Conservation (phyloP, 2,329 filamentous ascomycete genomes). For the Penicillium sp. region DNA sequence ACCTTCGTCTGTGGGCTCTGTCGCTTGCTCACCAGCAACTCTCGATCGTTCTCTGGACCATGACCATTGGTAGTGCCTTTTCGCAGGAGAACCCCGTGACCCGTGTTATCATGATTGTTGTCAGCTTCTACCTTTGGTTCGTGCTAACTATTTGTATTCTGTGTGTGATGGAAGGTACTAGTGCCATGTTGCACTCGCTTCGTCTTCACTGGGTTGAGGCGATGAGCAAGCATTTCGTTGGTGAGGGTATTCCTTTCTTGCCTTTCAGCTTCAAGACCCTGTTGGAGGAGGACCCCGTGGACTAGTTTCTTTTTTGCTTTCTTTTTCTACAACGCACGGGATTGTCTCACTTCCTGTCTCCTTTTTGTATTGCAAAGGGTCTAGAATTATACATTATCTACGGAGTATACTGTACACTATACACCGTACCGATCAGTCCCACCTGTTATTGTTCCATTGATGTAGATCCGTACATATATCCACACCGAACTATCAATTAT, state of each 20-base stretch:
- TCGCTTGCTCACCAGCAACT: conserved; percentile 98
- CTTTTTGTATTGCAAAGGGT: conserved; percentile 9
- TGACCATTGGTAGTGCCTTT: conserved; percentile 84
- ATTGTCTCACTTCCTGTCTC: background rate
- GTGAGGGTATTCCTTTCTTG: conserved; percentile 79
- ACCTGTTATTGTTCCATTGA: conserved; percentile 1
- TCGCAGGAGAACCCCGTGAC: conserved; percentile 57
- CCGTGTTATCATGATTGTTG: conserved; percentile 77
- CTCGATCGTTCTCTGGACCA: conserved; percentile 90
- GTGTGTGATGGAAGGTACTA: conserved; percentile 93
- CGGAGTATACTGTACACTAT: background rate
- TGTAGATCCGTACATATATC: background rate
- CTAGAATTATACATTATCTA: conserved; percentile 10
- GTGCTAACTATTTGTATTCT: conserved; percentile 74
- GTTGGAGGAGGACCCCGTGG: conserved; percentile 71
- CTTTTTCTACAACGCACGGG: background rate
- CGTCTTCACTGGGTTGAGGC: conserved; percentile 95
- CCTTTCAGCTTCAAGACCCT: conserved; percentile 85
- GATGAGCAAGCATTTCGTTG: conserved; percentile 96
- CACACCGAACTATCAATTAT: background rate
- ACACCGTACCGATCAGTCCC: background rate
- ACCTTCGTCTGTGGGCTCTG: conserved; percentile 95
- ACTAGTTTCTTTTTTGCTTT: conserved; percentile 28
- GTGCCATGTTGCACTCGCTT: conserved; percentile 89
- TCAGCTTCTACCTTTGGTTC: conserved; percentile 88